Percentiles rank a stretch among this genome's conserved stretches.
phyloP scores from a whole-genome alignment of 164 flowering plant species.

The Piper betle region DNA sequence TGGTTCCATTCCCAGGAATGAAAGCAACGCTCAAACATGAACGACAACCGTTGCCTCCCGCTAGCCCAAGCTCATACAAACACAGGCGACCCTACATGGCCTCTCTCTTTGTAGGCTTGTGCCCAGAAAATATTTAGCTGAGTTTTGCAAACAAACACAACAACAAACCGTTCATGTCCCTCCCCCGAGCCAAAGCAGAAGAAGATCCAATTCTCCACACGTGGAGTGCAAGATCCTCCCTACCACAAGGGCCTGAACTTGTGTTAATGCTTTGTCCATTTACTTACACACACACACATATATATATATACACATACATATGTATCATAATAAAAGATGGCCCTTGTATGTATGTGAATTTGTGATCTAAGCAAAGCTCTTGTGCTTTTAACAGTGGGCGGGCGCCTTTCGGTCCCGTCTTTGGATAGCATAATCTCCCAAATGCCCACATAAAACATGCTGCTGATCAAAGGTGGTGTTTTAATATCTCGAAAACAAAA shows the following conservation, averaged over 20 bases:
- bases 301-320: no score
- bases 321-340: not conserved
- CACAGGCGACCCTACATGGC: not conserved
- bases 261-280: not conserved
- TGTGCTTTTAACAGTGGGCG: no score
- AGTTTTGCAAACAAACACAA: not conserved
- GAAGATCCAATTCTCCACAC: not conserved
- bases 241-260: not conserved
- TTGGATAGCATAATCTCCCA: no score
- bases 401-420: no score
- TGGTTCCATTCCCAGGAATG: conserved; percentile 1
- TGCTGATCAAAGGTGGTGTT: not conserved
- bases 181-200: not conserved
- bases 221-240: not conserved
- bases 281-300: not conserved
- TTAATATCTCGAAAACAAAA: not conserved
- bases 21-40: not conserved
- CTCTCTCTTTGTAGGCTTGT: not conserved
- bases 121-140: not conserved
- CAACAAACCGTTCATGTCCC: not conserved
- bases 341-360: no score
- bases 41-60: not conserved
- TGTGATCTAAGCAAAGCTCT: no score
- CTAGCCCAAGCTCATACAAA: no score
- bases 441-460: not conserved